Evolutionary conservation across 805 yeast genomes (phyloP), one percentile per base, ranked within the genome.

Genomic region (Lachancea mirantina): DNA sequence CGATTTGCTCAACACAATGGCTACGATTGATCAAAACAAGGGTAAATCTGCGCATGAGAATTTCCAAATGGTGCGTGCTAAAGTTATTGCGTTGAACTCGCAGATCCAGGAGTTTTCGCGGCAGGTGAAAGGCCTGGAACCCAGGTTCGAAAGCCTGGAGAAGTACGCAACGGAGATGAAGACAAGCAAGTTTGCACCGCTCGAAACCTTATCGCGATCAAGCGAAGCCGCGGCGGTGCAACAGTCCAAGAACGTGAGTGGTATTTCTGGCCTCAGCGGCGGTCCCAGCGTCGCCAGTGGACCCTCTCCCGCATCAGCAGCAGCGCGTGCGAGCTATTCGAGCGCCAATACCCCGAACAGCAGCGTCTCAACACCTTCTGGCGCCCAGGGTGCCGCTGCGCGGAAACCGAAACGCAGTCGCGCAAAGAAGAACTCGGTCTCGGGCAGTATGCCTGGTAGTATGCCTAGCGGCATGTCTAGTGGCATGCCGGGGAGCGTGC

Each of bases 281-380:
- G n/a, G n/a, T n/a, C 36, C 36, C 9, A 4, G 28, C 10, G 11
- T n/a, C 15, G 30, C 68, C 81, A 77, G 63, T 11, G 28, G 25
- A 9, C 16, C 14, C 8, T 19, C 17, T 6, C n/a, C 20, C 6
- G 26, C 30, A 16, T 11, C 20, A 5, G 81, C 83, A 58, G 89
- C 92, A 5, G 65, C 65, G 75, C 41, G 53, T 65, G 44, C 78
- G 8, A 35, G 34, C 28, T 42, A 34, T 27, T 42, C 50, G 1
- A 41, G 35, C 19, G 45, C 35, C n/a, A 41, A 43, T 7, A 41
- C 47, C 4, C 46, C 54, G 8, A 34, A 29, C 6, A 39, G 42
- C 26, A 30, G 38, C 15, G 35, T 38, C 7, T 35, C 47, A 6
- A 45, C 50, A 13, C 28, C 43, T 6, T 40, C 44, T n/a, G 26